These are phyloP conservation scores for Stephania yunnanensis DNA, from an alignment of 164 flowering plant species.

Conservation along the genomic window DNA sequence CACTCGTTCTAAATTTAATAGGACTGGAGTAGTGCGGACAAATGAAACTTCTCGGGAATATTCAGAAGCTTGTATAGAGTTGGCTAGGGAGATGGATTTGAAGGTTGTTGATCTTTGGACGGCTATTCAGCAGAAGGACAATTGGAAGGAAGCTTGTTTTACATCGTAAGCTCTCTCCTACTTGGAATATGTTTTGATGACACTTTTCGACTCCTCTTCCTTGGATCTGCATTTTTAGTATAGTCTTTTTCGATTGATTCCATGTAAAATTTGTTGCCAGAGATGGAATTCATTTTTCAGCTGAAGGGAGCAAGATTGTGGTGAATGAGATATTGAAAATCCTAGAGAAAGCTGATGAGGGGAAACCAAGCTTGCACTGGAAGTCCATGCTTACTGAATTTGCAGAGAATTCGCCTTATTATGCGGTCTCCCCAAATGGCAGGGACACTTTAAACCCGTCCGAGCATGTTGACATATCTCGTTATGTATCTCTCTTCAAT, in stretches of 20 bases:
- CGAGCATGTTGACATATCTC: constrained; percentile 19
- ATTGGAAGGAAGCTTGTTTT: constrained; percentile 68
- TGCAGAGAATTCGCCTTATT: constrained; percentile 64
- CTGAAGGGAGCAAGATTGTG: constrained; percentile 83
- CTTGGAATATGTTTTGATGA: too few species aligned
- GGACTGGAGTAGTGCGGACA: constrained; percentile 53
- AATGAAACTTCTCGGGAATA: constrained; percentile 64
- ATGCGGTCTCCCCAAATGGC: constrained; percentile 69
- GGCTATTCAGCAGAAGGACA: constrained; percentile 62
- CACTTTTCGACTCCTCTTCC: too few species aligned
- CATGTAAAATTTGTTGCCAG: constrained; percentile 26
- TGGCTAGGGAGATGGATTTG: constrained; percentile 62
- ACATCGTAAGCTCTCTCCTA: constrained; percentile 46
- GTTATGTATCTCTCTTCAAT: too few species aligned
- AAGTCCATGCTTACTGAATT: constrained; percentile 79
- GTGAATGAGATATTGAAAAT: constrained; percentile 77
- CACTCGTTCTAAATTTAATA: constrained; percentile 17
- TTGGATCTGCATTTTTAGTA: not conserved
- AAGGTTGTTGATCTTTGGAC: constrained; percentile 71
- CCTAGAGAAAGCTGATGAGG: constrained; percentile 72
- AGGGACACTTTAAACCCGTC: constrained; percentile 68
- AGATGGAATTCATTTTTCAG: constrained; percentile 84
- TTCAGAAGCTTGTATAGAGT: constrained; percentile 74
- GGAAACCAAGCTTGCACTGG: constrained; percentile 89
- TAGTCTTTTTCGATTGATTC: not conserved